Conservation (phyloP, 768 basidiomycete species). For the Xerocomellus amylosporus region DNA sequence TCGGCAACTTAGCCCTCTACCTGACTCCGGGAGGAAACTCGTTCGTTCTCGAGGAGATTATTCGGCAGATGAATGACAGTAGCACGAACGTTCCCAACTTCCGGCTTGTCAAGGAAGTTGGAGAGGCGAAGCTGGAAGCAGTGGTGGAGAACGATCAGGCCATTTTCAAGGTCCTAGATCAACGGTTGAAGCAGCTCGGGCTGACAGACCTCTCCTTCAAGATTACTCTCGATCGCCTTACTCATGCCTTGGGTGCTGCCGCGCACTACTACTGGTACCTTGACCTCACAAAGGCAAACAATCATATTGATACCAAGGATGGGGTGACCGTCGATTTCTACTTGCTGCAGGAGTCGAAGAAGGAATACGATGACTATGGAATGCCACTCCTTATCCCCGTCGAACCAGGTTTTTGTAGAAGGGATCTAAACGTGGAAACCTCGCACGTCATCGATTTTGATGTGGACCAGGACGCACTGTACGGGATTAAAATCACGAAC, state of each 20-base stretch:
- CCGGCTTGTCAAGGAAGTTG: background rate
- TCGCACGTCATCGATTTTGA: slow-evolving; percentile 18
- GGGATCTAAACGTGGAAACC: background rate
- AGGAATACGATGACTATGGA: slow-evolving; percentile 1
- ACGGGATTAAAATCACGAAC: slow-evolving; percentile 39
- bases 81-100: background rate
- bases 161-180: slow-evolving; percentile 3
- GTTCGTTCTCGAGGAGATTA: background rate
- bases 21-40: background rate
- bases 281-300: slow-evolving; percentile 3
- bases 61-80: background rate
- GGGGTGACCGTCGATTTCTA: slow-evolving; percentile 14
- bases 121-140: slow-evolving; percentile 2
- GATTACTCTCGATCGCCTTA: background rate
- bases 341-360: background rate
- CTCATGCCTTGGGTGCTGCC: slow-evolving; percentile 10
- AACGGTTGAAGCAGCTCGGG: background rate
- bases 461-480: slow-evolving; percentile 22
- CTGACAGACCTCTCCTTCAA: background rate
- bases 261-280: slow-evolving; percentile 25
- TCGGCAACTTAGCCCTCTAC: slow-evolving; percentile 8
- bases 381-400: background rate
- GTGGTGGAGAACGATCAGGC: background rate
- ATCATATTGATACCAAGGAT: background rate
- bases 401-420: slow-evolving; percentile 3